Percentiles rank a stretch among this genome's conserved stretches.
Conservation (phyloP, 148 eudicot species). For the Nepenthes mirabilis region DNA sequence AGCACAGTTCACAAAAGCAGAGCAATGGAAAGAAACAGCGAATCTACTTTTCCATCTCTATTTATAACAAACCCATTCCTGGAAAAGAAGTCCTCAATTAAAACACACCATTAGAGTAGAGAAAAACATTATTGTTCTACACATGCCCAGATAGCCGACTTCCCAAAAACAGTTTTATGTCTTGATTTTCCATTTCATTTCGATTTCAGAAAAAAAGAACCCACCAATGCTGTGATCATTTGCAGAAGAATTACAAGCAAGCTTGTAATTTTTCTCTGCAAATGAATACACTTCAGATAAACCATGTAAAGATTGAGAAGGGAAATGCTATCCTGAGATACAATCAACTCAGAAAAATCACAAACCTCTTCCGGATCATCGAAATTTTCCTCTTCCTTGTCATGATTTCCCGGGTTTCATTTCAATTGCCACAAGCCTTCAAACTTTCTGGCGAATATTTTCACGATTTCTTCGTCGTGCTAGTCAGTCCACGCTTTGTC, state of each 20-base stretch:
- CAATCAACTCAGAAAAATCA: neutral
- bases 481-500: conserved; percentile 50
- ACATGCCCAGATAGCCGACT: too few species aligned
- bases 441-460: conserved; percentile 35
- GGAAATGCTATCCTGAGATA: neutral
- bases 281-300: neutral
- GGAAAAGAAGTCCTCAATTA: too few species aligned
- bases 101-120: too few species aligned
- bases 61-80: too few species aligned
- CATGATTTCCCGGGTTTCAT: conserved; percentile 34
- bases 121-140: too few species aligned
- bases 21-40: too few species aligned
- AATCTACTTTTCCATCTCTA: too few species aligned
- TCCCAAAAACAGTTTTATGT: too few species aligned
- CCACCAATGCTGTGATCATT: neutral
- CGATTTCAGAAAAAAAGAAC: neutral
- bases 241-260: neutral
- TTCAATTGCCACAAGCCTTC: conserved; percentile 20
- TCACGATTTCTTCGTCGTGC: conserved; percentile 13
- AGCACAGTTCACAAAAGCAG: too few species aligned
- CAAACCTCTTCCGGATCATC: conserved; percentile 48
- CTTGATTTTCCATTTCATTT: neutral
- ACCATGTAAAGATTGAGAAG: neutral
- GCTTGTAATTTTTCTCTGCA: neutral
- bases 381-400: conserved; percentile 46